Evolutionary conservation across 352 stramenopile species (phyloP).

Genomic region (Globisporangium sylvaticum): DNA sequence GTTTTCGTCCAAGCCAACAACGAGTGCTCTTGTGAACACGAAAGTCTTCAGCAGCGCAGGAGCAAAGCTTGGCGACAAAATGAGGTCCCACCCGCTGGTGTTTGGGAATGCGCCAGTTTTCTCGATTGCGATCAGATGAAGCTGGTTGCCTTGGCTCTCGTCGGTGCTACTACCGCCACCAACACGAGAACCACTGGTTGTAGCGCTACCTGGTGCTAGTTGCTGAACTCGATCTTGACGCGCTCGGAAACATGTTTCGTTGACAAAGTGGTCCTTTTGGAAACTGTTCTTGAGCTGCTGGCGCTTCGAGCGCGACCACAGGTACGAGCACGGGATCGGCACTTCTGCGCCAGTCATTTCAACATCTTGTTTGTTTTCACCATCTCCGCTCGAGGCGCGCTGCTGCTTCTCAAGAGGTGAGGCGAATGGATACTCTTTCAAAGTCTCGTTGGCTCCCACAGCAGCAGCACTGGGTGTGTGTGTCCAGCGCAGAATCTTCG

Average conservation of each 20-base stretch:
- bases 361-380: not conserved
- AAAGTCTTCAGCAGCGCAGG: conserved; percentile 53
- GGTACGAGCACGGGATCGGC: conserved; percentile 31
- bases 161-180: not conserved
- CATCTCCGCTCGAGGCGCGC: not conserved
- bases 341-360: conserved; percentile 7
- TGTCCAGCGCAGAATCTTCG: conserved; percentile 54
- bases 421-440: conserved; percentile 28
- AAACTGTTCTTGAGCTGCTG: conserved; percentile 30
- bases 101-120: conserved; percentile 37
- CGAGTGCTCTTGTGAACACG: conserved; percentile 60
- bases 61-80: conserved; percentile 40
- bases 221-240: conserved; percentile 18
- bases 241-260: conserved; percentile 31
- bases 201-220: not conserved
- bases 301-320: conserved; percentile 60
- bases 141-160: not conserved
- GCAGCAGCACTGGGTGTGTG: conserved; percentile 12
- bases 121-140: conserved; percentile 45
- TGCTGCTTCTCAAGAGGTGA: conserved; percentile 6
- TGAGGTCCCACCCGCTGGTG: conserved; percentile 65
- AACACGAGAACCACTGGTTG: not conserved
- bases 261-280: conserved; percentile 57
- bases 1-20: conserved; percentile 71
- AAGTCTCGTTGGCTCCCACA: not conserved